A percentile compares a stretch with the other conserved stretches of the same genome.
Evolutionary conservation across 495 filamentous ascomycete genomes (phyloP).

Genomic region (Astrothelium macrocarpum): DNA sequence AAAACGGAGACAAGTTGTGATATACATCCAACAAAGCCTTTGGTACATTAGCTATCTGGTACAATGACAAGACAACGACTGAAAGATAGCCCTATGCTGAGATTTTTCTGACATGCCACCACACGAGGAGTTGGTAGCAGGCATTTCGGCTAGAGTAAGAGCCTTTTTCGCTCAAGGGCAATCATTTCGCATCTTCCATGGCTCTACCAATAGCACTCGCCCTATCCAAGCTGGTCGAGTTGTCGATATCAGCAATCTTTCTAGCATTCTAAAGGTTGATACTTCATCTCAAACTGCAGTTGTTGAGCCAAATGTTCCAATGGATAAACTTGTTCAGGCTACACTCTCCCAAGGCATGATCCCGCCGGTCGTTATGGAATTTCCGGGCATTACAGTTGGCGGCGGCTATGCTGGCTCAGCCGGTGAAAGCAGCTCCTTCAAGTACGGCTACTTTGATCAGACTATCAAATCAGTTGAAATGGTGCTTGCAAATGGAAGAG

Average conservation of each 20-base stretch:
- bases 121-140: background rate
- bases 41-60: no score
- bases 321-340: constrained; percentile 40
- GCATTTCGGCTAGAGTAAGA: constrained; percentile 42
- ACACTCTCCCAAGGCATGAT: constrained; percentile 38
- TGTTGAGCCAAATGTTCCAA: constrained; percentile 47
- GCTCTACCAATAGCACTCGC: constrained; percentile 67
- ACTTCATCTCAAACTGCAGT: background rate
- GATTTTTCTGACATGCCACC: background rate
- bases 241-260: constrained; percentile 1
- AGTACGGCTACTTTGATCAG: constrained; percentile 47
- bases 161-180: constrained; percentile 47
- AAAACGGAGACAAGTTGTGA: no score
- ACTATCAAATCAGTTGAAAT: constrained; percentile 45
- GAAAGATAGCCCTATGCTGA: background rate
- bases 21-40: no score
- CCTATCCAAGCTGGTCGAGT: constrained; percentile 17
- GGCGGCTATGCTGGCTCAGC: constrained; percentile 48
- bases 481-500: constrained; percentile 43
- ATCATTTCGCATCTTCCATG: constrained; percentile 69
- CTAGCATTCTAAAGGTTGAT: background rate
- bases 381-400: constrained; percentile 49
- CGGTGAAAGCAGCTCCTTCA: constrained; percentile 47
- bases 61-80: no score
- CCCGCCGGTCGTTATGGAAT: constrained; percentile 52